Conservation (phyloP, 2,329 filamentous ascomycete genomes). For the Thelonectria rubi region DNA sequence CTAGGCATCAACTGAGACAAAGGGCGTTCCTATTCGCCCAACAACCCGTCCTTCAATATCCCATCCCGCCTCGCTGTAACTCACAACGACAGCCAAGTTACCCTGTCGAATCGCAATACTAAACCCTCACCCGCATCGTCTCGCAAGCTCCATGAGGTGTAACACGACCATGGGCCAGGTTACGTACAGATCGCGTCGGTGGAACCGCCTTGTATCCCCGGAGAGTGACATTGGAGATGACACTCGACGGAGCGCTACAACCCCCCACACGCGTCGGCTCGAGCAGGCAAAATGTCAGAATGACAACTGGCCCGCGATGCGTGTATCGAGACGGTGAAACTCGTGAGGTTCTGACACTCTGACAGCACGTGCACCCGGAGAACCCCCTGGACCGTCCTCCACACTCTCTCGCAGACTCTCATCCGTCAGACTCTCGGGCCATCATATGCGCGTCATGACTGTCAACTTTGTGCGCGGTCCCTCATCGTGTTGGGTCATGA, state of each 20-base stretch:
- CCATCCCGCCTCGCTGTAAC: neutral
- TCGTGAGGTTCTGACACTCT: neutral
- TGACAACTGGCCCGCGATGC: neutral
- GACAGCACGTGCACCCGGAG: neutral
- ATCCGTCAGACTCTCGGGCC: neutral
- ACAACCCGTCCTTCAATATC: neutral
- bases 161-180: neutral
- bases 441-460: slow-evolving; percentile 2
- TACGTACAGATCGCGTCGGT: neutral
- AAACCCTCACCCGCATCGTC: neutral
- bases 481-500: neutral
- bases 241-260: neutral
- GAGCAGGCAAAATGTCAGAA: neutral
- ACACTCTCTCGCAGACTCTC: neutral
- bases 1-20: too few relatives aligned
- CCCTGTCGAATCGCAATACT: neutral
- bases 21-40: too few relatives aligned
- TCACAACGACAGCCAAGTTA: neutral
- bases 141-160: neutral
- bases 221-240: neutral
- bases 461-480: neutral
- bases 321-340: neutral
- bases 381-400: neutral
- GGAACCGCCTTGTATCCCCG: neutral
- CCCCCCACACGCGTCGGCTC: neutral